Evolutionary conservation across 2,329 filamentous ascomycete species (phyloP).

Genomic region (Diplodia seriata): DNA sequence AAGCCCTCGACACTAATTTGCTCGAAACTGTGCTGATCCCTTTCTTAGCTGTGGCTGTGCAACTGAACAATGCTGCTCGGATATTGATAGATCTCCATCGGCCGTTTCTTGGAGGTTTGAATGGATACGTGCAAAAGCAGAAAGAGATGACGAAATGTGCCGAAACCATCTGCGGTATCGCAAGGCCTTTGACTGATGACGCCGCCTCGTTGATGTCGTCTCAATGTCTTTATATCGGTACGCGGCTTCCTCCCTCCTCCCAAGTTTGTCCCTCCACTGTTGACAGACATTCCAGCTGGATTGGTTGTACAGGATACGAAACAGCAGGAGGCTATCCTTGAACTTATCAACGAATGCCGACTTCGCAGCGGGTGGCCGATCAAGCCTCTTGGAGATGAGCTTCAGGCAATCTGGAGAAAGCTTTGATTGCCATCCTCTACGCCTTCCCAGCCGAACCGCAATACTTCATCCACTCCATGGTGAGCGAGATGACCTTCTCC

Average conservation of each 20-base stretch:
- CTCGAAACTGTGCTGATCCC: constrained; percentile 13
- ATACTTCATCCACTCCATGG: constrained; percentile 58
- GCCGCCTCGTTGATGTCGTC: constrained; percentile 30
- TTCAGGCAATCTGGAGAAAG: constrained; percentile 16
- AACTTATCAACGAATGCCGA: constrained; percentile 19
- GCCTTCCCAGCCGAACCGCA: constrained; percentile 56
- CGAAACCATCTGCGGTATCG: constrained; percentile 40
- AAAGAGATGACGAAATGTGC: constrained; percentile 56
- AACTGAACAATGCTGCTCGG: constrained; percentile 60
- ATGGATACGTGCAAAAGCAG: constrained; percentile 57
- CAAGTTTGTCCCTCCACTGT: not conserved
- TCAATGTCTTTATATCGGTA: constrained; percentile 33
- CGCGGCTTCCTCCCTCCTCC: not conserved
- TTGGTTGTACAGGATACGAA: constrained; percentile 7
- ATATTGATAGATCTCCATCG: constrained; percentile 62
- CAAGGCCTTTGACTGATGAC: constrained; percentile 19
- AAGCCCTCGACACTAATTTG: constrained; percentile 18
- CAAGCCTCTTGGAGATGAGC: constrained; percentile 6
- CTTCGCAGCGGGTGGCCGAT: constrained; percentile 25
- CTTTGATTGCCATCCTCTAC: constrained; percentile 33
- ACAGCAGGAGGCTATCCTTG: constrained; percentile 15
- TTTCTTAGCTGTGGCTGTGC: constrained; percentile 54
- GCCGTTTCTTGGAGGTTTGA: constrained; percentile 57
- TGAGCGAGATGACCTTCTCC: constrained; percentile 47
- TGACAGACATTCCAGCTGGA: not conserved